phyloP scores from a whole-genome alignment of 768 basidiomycete genomes.

The Mycena rebaudengoi region DNA sequence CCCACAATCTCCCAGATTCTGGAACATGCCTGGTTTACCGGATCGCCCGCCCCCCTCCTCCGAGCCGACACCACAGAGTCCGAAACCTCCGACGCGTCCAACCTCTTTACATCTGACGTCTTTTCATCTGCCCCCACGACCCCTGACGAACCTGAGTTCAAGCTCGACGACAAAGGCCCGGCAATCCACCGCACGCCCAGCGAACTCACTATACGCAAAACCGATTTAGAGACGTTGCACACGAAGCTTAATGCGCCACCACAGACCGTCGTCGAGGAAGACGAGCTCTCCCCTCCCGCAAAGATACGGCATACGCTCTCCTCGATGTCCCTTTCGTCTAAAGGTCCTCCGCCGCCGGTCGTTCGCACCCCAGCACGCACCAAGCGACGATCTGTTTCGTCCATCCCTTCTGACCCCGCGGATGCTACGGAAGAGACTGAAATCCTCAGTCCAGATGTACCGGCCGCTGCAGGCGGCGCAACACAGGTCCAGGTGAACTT shows the following conservation, averaged over 20 bases:
- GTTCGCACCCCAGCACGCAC: conserved; percentile 93
- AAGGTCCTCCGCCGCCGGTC: conserved; percentile 67
- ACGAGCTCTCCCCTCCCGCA: conserved; percentile 41
- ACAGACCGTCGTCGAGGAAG: conserved; percentile 64
- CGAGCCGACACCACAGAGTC: conserved; percentile 42
- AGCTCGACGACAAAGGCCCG: conserved; percentile 45
- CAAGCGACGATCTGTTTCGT: conserved; percentile 95
- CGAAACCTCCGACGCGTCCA: conserved; percentile 63
- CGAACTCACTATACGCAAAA: conserved; percentile 67
- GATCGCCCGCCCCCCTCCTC: conserved; percentile 25
- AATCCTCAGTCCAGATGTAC: conserved; percentile 45
- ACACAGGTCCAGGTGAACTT: conserved; percentile 52
- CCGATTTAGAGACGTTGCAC: conserved; percentile 47
- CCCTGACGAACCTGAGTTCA: conserved; percentile 52
- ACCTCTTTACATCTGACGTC: conserved; percentile 46
- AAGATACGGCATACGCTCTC: conserved; percentile 34
- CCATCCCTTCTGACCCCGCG: conserved; percentile 73
- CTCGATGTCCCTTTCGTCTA: conserved; percentile 34
- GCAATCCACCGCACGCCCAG: conserved; percentile 61
- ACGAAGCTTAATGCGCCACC: conserved; percentile 49
- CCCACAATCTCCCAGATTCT: conserved; percentile 87
- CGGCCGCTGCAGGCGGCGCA: conserved; percentile 51
- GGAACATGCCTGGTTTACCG: conserved; percentile 85
- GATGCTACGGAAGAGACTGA: conserved; percentile 57
- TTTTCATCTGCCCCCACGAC: conserved; percentile 63